Conservation (phyloP, 2,329 filamentous ascomycete species). For the Alternaria sp. region DNA sequence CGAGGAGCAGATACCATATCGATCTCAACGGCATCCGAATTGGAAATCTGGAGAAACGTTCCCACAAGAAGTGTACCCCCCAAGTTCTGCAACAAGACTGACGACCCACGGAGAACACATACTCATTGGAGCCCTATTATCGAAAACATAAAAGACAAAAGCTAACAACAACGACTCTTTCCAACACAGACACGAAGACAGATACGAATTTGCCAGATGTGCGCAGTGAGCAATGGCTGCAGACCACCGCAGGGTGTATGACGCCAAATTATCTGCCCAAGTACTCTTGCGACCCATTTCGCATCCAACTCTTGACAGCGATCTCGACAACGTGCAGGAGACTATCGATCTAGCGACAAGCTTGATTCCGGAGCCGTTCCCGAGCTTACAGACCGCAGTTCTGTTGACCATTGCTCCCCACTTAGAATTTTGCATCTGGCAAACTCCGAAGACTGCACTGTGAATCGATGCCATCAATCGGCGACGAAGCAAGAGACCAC, state of each 20-base stretch:
- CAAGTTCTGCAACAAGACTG: too few relatives aligned
- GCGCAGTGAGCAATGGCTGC: background rate
- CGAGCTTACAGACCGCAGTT: accelerated
- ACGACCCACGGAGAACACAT: background rate
- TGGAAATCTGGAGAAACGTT: background rate
- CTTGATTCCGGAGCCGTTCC: too few relatives aligned
- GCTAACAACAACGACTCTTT: background rate
- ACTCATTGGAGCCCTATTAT: background rate
- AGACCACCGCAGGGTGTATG: background rate
- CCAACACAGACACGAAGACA: background rate
- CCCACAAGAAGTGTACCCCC: background rate
- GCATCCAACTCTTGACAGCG: background rate
- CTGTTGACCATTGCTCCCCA: background rate
- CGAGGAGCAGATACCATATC: background rate
- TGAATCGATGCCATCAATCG: background rate
- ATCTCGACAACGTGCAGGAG: background rate
- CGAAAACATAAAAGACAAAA: background rate
- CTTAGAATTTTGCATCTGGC: background rate
- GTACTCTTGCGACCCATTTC: background rate
- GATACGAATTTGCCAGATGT: background rate
- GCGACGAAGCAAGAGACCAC: background rate
- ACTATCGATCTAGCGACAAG: accelerated
- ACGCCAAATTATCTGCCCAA: background rate
- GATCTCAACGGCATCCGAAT: too few relatives aligned
- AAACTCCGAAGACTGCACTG: background rate